Evolutionary conservation across 768 basidiomycete species (phyloP).

Genomic region (Leccinum barrowsii): DNA sequence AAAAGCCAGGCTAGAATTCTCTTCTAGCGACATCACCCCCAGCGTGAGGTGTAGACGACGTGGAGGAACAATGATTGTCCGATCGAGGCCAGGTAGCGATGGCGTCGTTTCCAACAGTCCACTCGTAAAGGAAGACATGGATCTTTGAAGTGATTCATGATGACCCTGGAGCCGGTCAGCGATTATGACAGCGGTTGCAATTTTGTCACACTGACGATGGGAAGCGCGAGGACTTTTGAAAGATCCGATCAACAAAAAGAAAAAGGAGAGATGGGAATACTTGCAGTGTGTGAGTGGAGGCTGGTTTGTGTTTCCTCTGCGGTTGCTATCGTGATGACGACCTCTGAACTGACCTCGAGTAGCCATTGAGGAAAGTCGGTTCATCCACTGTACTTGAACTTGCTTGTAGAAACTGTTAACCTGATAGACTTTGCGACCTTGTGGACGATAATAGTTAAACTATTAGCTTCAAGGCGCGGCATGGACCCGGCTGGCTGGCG

Average conservation of each 20-base stretch:
- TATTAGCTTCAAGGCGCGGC: neutral
- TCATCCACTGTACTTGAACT: slow-evolving; percentile 1
- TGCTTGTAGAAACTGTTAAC: neutral
- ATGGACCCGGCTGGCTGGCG: neutral
- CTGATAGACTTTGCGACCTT: too few relatives aligned
- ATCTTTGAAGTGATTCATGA: slow-evolving; percentile 36
- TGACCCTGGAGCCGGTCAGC: slow-evolving; percentile 33
- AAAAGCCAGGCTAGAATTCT: slow-evolving; percentile 6
- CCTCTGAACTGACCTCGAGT: slow-evolving; percentile 5
- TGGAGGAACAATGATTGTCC: slow-evolving; percentile 51
- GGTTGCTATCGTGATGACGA: neutral
- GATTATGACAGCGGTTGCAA: slow-evolving; percentile 21
- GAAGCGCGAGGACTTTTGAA: slow-evolving; percentile 29
- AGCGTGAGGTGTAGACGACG: slow-evolving; percentile 70
- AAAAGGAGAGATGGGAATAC: slow-evolving; percentile 4
- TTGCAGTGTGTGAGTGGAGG: slow-evolving; percentile 27
- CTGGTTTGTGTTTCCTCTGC: slow-evolving; percentile 2
- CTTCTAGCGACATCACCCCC: slow-evolving; percentile 63
- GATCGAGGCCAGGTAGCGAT: slow-evolving; percentile 52
- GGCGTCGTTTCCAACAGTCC: slow-evolving; percentile 18
- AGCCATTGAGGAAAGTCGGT: slow-evolving; percentile 10
- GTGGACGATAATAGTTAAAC: neutral
- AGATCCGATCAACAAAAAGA: slow-evolving; percentile 3
- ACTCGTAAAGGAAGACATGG: slow-evolving; percentile 36
- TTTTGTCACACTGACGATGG: slow-evolving; percentile 29